Base-by-base conservation (phyloP, 768 basidiomycete species). In the Tremella fuciformis region DNA sequence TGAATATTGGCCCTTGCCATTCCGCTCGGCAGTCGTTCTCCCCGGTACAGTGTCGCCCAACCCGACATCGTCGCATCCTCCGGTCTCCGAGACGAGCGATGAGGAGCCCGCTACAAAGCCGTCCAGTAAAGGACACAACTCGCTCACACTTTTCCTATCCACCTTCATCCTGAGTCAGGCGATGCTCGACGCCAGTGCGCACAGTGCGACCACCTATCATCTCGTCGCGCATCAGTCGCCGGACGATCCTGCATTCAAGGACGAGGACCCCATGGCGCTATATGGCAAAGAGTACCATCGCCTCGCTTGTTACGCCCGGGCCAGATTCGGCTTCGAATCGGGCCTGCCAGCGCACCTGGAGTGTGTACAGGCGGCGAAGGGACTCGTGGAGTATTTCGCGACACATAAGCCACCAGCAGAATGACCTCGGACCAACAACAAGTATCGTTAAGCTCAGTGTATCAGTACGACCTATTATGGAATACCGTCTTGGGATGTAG, bases 271-370 rank as follows among this genome's bases (percentile, higher is more conserved):
- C 9, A 40, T 52, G 13, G 40, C 48, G 39, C 8, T 58, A 8
- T 37, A 64, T 6, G 49, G 44, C 9, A 53, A 39, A 54, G 58
- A 63, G 37, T 63, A 56, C 41, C 55, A 63, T 38, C 25, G 50
- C 19, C 18, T 67, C 40, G 37, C 19, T 13, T 60, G 51, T 51
- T 53, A 63, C 15, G 65, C 42, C 6, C 44, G 65, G 53, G n/a
- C 51, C 42, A 24, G 62, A 37, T 67, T 55, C 38, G 59, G 62
- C 9, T 53, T 61, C 18, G 59, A 41, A 8, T 24, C 41, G 11
- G 53, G 49, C 41, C 13, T 50, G 24, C 63, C 59, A 13, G 56
- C 47, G 11, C 66, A 64, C 57, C 42, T 67, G 1, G 59, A 53
- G 29, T 53, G 52, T 21, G 62, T 63, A 18, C n/a, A 26, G n/a